Evolutionary conservation across 2,329 filamentous ascomycete species (phyloP).

Genomic region (Talaromyces amestolkiae): DNA sequence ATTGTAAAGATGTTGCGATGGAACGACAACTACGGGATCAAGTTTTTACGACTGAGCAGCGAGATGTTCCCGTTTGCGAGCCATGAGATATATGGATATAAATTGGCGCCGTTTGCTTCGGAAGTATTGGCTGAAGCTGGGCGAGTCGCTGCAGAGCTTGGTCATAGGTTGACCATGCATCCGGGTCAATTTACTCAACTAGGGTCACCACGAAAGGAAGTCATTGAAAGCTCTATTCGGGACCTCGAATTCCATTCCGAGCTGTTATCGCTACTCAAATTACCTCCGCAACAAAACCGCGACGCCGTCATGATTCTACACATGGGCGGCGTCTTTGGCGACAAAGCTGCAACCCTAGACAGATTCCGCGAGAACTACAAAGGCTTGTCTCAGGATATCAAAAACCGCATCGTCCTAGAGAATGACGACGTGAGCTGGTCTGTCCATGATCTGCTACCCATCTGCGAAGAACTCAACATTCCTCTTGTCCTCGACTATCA

Average conservation of each 20-base stretch:
- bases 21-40: slow-evolving; percentile 91
- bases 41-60: slow-evolving; percentile 85
- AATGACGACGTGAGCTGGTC: slow-evolving; percentile 93
- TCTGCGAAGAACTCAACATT: slow-evolving; percentile 93
- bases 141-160: slow-evolving; percentile 70
- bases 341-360: slow-evolving; percentile 74
- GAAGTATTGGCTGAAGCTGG: slow-evolving; percentile 75
- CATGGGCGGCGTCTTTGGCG: slow-evolving; percentile 86
- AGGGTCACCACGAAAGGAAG: slow-evolving; percentile 74
- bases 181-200: slow-evolving; percentile 92
- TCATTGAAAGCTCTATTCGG: slow-evolving; percentile 72
- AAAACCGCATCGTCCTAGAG: slow-evolving; percentile 79
- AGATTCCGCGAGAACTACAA: slow-evolving; percentile 76
- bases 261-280: slow-evolving; percentile 70
- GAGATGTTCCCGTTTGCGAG: slow-evolving; percentile 98
- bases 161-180: slow-evolving; percentile 84
- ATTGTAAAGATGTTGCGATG: slow-evolving; percentile 82
- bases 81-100: slow-evolving; percentile 82
- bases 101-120: slow-evolving; percentile 76
- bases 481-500: slow-evolving; percentile 90
- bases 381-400: slow-evolving; percentile 65
- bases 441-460: slow-evolving; percentile 84
- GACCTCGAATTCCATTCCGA: slow-evolving; percentile 89
- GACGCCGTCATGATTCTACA: slow-evolving; percentile 95
- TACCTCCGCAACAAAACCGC: slow-evolving; percentile 73